phyloP scores from a whole-genome alignment of 164 flowering plant species.

The Akebia trifoliata region DNA sequence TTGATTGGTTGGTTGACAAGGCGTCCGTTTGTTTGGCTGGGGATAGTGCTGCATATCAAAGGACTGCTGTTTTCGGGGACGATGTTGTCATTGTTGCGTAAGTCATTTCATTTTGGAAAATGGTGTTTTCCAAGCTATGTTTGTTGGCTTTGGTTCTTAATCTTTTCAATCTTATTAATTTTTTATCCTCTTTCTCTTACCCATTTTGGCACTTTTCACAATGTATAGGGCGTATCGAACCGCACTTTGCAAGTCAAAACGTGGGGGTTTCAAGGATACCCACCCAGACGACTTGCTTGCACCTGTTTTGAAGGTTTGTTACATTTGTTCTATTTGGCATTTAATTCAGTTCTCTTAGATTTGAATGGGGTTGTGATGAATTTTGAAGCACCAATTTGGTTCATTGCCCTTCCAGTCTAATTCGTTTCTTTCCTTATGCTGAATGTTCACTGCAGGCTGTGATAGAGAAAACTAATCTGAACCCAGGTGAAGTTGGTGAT shows the following conservation, averaged over 20 bases:
- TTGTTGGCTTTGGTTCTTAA: no score
- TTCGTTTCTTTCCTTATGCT: no score
- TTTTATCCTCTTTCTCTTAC: background rate
- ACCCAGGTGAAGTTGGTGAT: constrained; percentile 92
- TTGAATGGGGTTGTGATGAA: no score
- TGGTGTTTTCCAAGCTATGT: no score
- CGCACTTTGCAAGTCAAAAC: constrained; percentile 78
- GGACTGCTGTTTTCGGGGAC: constrained; percentile 68
- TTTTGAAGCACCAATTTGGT: no score
- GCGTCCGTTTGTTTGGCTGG: constrained; percentile 79
- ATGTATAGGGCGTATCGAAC: constrained; percentile 62
- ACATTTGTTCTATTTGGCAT: background rate
- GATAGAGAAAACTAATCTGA: constrained; percentile 77
- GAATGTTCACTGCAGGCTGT: constrained; percentile 56
- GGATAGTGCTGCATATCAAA: constrained; percentile 63
- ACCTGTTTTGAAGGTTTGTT: constrained; percentile 67
- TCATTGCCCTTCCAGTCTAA: no score
- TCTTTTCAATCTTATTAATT: no score
- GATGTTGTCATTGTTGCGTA: constrained; percentile 97
- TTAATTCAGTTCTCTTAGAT: background rate
- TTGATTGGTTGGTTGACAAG: constrained; percentile 34
- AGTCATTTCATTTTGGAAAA: constrained; percentile 23
- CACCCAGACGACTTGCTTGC: constrained; percentile 80
- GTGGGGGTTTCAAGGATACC: constrained; percentile 95
- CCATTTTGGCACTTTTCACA: background rate